phyloP scores from a whole-genome alignment of 2,329 filamentous ascomycete species.

The Fusarium siculi region DNA sequence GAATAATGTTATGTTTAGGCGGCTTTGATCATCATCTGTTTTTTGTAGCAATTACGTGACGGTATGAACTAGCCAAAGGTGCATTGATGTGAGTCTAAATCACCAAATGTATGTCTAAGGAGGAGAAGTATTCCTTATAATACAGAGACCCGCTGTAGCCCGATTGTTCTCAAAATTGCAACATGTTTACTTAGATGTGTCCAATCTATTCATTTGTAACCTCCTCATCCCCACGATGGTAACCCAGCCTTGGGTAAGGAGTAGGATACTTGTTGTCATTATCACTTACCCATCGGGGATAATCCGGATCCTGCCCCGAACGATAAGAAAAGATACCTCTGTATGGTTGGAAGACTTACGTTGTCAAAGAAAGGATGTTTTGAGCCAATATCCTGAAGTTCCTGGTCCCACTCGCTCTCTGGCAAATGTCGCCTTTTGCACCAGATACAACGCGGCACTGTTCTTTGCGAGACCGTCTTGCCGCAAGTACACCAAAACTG shows the following conservation, averaged over 20 bases:
- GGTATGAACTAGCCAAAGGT: too few species aligned
- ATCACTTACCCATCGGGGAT: constrained; percentile 20
- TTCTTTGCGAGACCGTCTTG: not conserved
- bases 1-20: too few species aligned
- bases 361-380: constrained; percentile 30
- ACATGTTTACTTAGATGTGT: too few species aligned
- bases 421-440: constrained; percentile 26
- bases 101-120: too few species aligned
- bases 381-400: not conserved
- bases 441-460: constrained; percentile 17
- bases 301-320: not conserved
- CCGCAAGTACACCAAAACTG: constrained; percentile 34
- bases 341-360: not conserved
- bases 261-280: not conserved
- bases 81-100: too few species aligned
- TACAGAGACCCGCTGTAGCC: too few species aligned
- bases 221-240: too few species aligned
- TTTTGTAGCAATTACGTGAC: too few species aligned
- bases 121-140: too few species aligned
- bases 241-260: constrained; percentile 5
- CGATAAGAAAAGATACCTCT: fast-evolving
- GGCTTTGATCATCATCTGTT: too few species aligned
- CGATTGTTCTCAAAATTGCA: too few species aligned
- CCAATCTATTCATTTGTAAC: too few species aligned
- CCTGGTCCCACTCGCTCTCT: constrained; percentile 15